A percentile compares a stretch with the other conserved stretches of the same genome.
Evolutionary conservation across 225 moss, liverwort and hornwort genomes (phyloP).

Genomic region (Bryoerythrophyllum caledonicum): DNA sequence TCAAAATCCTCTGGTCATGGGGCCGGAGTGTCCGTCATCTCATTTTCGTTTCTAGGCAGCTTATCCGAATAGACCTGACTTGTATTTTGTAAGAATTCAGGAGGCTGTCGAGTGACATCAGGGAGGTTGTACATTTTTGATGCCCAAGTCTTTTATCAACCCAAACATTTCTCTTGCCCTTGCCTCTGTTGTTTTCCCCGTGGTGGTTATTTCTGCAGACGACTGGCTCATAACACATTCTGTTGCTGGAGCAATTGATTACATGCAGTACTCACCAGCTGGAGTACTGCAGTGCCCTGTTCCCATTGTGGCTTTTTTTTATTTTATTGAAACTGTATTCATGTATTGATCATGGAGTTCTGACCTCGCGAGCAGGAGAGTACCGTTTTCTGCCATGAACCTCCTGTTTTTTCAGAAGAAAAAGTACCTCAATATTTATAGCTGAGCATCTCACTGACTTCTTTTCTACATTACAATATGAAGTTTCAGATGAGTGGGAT

Average conservation of each 20-base stretch:
- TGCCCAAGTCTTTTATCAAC: constrained; percentile 27
- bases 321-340: background rate
- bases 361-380: background rate
- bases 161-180: constrained; percentile 6
- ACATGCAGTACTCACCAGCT: background rate
- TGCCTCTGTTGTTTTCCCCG: background rate
- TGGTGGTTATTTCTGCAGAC: background rate
- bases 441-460: background rate
- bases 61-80: constrained; percentile 20
- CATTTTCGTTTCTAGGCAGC: constrained; percentile 30
- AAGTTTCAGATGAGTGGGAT: background rate
- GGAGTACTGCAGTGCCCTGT: background rate
- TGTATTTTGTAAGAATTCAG: constrained; percentile 25
- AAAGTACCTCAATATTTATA: background rate
- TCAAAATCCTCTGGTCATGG: constrained; percentile 42
- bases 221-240: background rate
- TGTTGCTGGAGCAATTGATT: constrained; percentile 4
- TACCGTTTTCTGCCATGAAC: background rate
- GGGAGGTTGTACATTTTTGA: constrained; percentile 46
- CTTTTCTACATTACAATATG: background rate
- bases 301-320: background rate
- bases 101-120: constrained; percentile 31
- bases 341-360: background rate
- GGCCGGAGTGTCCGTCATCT: constrained; percentile 17
- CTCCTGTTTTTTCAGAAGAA: too few species aligned